Evolutionary conservation across 805 yeast species (phyloP).

Genomic region (Candida methanosorbosa): DNA sequence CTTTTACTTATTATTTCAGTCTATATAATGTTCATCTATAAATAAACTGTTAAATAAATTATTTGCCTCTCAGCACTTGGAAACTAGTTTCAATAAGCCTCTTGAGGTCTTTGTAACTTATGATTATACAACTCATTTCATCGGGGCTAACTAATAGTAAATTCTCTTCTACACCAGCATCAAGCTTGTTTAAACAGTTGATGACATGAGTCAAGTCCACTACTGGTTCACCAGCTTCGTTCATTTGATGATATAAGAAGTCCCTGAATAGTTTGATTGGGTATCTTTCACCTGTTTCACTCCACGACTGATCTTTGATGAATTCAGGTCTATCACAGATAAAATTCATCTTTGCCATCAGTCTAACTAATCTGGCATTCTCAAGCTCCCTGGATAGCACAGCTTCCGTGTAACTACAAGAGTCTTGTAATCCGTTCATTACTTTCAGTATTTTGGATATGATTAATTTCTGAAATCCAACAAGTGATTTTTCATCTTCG

Average conservation of each 20-base stretch:
- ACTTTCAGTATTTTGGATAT: conserved; percentile 36
- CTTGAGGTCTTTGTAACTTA: conserved; percentile 76
- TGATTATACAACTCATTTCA: conserved; percentile 77
- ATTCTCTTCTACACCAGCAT: conserved; percentile 84
- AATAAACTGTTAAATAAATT: too few relatives aligned
- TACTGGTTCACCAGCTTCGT: conserved; percentile 68
- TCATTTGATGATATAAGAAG: conserved; percentile 77
- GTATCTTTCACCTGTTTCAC: conserved; percentile 69
- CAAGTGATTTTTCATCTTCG: conserved; percentile 15
- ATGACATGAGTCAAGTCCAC: conserved; percentile 79
- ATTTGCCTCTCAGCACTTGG: too few relatives aligned
- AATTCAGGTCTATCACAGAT: conserved; percentile 68
- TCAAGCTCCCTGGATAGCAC: conserved; percentile 69
- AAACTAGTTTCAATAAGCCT: conserved; percentile 64
- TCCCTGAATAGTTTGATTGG: conserved; percentile 71
- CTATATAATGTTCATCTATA: too few relatives aligned
- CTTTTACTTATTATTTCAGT: too few relatives aligned
- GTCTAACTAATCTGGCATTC: conserved; percentile 77
- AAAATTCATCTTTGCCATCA: conserved; percentile 73
- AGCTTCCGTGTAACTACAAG: conserved; percentile 51
- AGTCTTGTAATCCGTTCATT: conserved; percentile 41
- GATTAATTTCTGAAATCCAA: conserved; percentile 30
- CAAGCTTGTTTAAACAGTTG: conserved; percentile 75
- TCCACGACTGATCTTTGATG: conserved; percentile 49
- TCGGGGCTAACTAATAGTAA: conserved; percentile 75